Conservation (phyloP, 2,329 filamentous ascomycete genomes). For the Beauveria pseudobassiana region DNA sequence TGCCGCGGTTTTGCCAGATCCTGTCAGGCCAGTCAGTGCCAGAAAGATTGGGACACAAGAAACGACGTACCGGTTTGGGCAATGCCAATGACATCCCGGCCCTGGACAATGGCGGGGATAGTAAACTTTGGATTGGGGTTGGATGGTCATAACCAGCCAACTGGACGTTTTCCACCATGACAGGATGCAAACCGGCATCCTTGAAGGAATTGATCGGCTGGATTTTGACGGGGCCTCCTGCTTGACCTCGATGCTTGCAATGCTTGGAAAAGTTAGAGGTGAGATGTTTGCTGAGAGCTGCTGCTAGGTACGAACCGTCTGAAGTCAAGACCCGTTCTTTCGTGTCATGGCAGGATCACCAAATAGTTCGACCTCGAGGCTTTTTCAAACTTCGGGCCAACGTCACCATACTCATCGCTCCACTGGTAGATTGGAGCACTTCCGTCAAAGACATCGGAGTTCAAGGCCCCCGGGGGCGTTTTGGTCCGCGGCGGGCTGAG, state of each 20-base stretch:
- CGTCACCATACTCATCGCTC: slow-evolving; percentile 77
- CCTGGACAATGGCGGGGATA: slow-evolving; percentile 69
- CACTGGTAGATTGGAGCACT: slow-evolving; percentile 71
- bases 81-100: slow-evolving; percentile 77
- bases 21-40: slow-evolving; percentile 35
- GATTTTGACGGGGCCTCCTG: slow-evolving; percentile 49
- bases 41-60: background rate
- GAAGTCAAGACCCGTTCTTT: slow-evolving; percentile 53
- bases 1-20: slow-evolving; percentile 92
- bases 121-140: slow-evolving; percentile 83
- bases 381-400: slow-evolving; percentile 62
- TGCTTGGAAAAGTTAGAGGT: slow-evolving; percentile 31
- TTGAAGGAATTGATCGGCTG: slow-evolving; percentile 52
- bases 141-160: slow-evolving; percentile 64
- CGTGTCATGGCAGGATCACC: slow-evolving; percentile 43
- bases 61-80: slow-evolving; percentile 78
- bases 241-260: slow-evolving; percentile 44
- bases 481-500: background rate
- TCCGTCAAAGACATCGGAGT: slow-evolving; percentile 33
- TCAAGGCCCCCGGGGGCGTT: background rate
- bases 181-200: slow-evolving; percentile 76
- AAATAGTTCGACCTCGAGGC: slow-evolving; percentile 73
- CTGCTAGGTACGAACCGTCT: slow-evolving; percentile 45
- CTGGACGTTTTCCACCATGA: slow-evolving; percentile 69
- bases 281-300: background rate